Evolutionary conservation across 1,139 yeast species (phyloP).

Genomic region (Blastobotrys petasosporus): DNA sequence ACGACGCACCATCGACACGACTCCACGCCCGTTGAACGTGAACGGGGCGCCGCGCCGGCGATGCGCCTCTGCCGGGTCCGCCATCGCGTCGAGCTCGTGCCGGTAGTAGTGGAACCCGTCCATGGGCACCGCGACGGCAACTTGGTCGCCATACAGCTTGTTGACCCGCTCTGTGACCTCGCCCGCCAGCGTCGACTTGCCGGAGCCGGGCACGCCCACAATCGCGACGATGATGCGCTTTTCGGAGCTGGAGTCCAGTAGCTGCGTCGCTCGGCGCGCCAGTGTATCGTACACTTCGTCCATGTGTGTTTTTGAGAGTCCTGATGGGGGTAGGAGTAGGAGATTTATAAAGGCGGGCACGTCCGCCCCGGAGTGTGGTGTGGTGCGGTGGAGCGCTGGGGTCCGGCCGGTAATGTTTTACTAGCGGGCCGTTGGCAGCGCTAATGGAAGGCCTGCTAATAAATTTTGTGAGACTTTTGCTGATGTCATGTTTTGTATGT

Average conservation of each 20-base stretch:
- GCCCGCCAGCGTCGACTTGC: constrained; percentile 64
- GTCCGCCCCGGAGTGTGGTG: no score
- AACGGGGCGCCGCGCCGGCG: constrained; percentile 75
- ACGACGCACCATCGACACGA: constrained; percentile 35
- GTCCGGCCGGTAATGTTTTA: no score
- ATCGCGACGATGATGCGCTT: constrained; percentile 50
- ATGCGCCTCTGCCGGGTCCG: constrained; percentile 52
- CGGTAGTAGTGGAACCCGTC: constrained; percentile 74
- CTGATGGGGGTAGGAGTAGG: no score
- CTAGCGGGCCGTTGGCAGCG: no score
- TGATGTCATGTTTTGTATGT: no score
- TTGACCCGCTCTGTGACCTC: constrained; percentile 41
- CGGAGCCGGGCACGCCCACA: constrained; percentile 80
- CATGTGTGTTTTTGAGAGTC: background rate
- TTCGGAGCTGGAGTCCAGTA: constrained; percentile 17
- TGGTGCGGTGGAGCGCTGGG: no score
- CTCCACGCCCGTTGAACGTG: constrained; percentile 64
- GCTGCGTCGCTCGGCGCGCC: constrained; percentile 5
- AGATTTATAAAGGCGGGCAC: no score
- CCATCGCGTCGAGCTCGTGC: constrained; percentile 44
- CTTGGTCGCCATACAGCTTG: constrained; percentile 28
- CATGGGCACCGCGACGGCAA: constrained; percentile 62
- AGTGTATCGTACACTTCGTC: constrained; percentile 6
- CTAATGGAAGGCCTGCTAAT: no score
- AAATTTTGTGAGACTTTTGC: no score